Base-by-base conservation (phyloP, 2,329 filamentous ascomycete genomes). In the Calonectria pseudoturangicola region DNA sequence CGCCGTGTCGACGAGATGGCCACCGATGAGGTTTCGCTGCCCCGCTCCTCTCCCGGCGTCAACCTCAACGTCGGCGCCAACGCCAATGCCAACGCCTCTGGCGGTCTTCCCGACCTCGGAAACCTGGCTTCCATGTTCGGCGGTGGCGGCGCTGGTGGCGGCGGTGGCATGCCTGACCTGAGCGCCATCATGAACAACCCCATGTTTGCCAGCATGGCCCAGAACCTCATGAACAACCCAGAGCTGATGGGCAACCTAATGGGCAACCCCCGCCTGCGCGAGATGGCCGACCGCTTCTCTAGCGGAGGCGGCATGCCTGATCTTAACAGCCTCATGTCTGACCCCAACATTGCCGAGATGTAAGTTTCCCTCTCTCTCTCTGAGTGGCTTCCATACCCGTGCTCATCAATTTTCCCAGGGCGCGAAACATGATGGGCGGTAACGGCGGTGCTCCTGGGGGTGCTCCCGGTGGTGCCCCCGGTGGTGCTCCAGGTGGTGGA, bases 161-260 rank as follows among this genome's bases (percentile, higher is more conserved):
- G 90, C 25, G 92, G 93, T 65, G 95, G 94, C 68, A 97, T 98
- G 94, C 95, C 96, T 15, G 96, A 98, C 84, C 88, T 99, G 28
- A 86, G 91, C 75, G 91, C 91, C 75, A 92, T 99, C 84, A 98
- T 98, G 95, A 95, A 89, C 88, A 99, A 98, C 88, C 97, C 97
- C 69, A 98, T 98, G 97, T 98, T 99, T 87, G 92, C 95, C 64
- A 94, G 91, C 86, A 98, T 98, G 95, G 97, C 97, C 5, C 95
- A 98, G 88, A 98, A 95, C 85, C 86, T 99, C 68, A 98, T 98
- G 97, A 95, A 92, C 86, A 98, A 99, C 87, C 97, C 97, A 0
- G 94, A 98, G 12, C 92, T 96, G 88, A 93, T 98, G 92, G 90
- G 89, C 83, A 97, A 95, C 84, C 86, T 99, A 71, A 98, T 99